These are phyloP conservation scores for Cadophora sp. DNA, from an alignment of 2,329 filamentous ascomycete genomes.

Conservation along the genomic window DNA sequence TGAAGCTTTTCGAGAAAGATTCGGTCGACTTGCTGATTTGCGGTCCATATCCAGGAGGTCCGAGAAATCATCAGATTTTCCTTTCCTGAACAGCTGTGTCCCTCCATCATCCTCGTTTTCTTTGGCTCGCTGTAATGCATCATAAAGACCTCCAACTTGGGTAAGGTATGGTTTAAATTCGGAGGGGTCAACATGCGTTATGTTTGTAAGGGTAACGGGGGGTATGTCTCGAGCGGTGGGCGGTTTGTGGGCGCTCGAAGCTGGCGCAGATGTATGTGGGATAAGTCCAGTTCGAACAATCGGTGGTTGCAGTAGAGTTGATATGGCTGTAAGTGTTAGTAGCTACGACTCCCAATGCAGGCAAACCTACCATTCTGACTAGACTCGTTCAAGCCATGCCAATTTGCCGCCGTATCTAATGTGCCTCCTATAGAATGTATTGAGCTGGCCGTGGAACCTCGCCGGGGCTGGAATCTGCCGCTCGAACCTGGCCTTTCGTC, in stretches of 20 bases:
- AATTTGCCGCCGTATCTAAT: slow-evolving; percentile 70
- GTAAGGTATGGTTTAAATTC: slow-evolving; percentile 85
- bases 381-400: slow-evolving; percentile 71
- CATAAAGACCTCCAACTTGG: slow-evolving; percentile 86
- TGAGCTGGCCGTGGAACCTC: slow-evolving; percentile 87
- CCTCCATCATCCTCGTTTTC: slow-evolving; percentile 72
- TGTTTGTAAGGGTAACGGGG: slow-evolving; percentile 88
- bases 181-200: slow-evolving; percentile 78
- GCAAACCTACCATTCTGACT: slow-evolving; percentile 75
- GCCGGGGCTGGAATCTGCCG: slow-evolving; percentile 59
- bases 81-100: slow-evolving; percentile 43
- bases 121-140: slow-evolving; percentile 85
- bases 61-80: slow-evolving; percentile 48
- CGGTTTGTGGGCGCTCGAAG: slow-evolving; percentile 76
- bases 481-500: slow-evolving; percentile 41
- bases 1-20: slow-evolving; percentile 49
- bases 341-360: background rate
- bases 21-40: slow-evolving; percentile 36
- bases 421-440: slow-evolving; percentile 86
- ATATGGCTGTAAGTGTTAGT: slow-evolving; percentile 70
- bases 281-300: slow-evolving; percentile 88
- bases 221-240: slow-evolving; percentile 91
- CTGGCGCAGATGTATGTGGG: slow-evolving; percentile 75
- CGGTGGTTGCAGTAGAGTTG: slow-evolving; percentile 88
- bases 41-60: slow-evolving; percentile 48